phyloP scores from a whole-genome alignment of 2,329 filamentous ascomycete species.

The Aspergillus persii region DNA sequence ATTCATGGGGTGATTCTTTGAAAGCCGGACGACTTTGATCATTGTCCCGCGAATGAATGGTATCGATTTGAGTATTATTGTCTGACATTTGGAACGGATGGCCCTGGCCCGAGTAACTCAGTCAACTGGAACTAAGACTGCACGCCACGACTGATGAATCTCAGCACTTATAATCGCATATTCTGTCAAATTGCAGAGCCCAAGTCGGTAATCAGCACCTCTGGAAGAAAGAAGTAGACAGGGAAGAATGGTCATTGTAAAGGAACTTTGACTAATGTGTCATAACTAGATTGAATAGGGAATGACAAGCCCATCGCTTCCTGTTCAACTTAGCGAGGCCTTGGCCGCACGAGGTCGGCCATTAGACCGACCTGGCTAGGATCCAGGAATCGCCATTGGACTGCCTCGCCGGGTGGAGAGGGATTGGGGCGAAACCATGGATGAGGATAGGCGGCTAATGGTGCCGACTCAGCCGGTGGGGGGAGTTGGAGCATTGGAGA shows the following conservation, averaged over 20 bases:
- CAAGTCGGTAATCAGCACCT: background rate
- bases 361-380: constrained; percentile 9
- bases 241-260: background rate
- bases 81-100: constrained; percentile 27
- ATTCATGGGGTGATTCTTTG: background rate
- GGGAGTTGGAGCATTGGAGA: constrained; percentile 5
- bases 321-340: constrained; percentile 2
- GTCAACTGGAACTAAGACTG: background rate
- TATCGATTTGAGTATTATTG: constrained; percentile 32
- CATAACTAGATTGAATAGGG: constrained; percentile 9
- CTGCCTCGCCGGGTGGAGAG: background rate
- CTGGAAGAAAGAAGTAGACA: background rate
- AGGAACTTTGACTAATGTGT: constrained; percentile 7
- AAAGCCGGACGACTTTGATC: constrained; percentile 3
- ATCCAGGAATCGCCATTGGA: constrained; percentile 11
- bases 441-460: background rate
- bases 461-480: constrained; percentile 17
- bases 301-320: background rate
- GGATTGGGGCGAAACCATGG: background rate
- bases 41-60: constrained; percentile 23
- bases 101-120: background rate
- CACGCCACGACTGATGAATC: background rate
- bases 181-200: background rate
- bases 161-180: background rate
- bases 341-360: constrained; percentile 12